Evolutionary conservation across 176 grass and related monocot species (phyloP).

Genomic region (Metroxylon sagu): DNA sequence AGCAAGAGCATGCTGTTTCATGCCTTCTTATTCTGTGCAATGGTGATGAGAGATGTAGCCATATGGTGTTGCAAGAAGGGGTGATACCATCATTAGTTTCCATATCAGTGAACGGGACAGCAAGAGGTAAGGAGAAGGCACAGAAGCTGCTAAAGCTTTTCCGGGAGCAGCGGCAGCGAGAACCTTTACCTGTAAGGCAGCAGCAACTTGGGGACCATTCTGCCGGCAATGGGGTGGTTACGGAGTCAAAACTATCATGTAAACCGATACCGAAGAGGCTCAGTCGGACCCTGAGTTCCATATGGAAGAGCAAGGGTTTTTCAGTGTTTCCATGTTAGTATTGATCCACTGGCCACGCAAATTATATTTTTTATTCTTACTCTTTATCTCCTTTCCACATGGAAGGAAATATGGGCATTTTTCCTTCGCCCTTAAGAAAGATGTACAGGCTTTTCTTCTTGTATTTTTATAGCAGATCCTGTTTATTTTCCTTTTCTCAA

Average conservation of each 20-base stretch:
- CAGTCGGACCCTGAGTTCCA: slow-evolving; percentile 65
- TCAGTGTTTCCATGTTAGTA: slow-evolving; percentile 84
- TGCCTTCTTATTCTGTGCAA: slow-evolving; percentile 78
- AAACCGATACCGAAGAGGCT: slow-evolving; percentile 83
- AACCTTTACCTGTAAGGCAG: slow-evolving; percentile 21
- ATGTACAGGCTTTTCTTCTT: slow-evolving; percentile 12
- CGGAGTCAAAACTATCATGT: slow-evolving; percentile 41
- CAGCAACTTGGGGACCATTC: slow-evolving; percentile 17
- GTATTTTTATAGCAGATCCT: no score
- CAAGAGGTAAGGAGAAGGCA: slow-evolving; percentile 74
- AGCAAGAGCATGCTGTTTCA: slow-evolving; percentile 52
- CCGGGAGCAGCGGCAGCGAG: slow-evolving; percentile 76
- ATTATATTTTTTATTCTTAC: slow-evolving; percentile 35
- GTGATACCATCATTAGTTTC: slow-evolving; percentile 83
- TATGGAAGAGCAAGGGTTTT: slow-evolving; percentile 79
- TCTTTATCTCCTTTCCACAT: slow-evolving; percentile 5
- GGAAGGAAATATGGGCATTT: slow-evolving; percentile 17
- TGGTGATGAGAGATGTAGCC: slow-evolving; percentile 63
- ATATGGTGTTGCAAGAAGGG: slow-evolving; percentile 75
- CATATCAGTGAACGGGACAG: slow-evolving; percentile 61
- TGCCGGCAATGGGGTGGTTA: slow-evolving; percentile 16
- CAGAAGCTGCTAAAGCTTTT: slow-evolving; percentile 86
- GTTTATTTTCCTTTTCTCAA: no score
- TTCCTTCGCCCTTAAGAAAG: slow-evolving; percentile 4
- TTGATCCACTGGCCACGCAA: slow-evolving; percentile 11